Evolutionary conservation across 495 filamentous ascomycete species (phyloP).

Genomic region (Amphirosellinia nigrospora): DNA sequence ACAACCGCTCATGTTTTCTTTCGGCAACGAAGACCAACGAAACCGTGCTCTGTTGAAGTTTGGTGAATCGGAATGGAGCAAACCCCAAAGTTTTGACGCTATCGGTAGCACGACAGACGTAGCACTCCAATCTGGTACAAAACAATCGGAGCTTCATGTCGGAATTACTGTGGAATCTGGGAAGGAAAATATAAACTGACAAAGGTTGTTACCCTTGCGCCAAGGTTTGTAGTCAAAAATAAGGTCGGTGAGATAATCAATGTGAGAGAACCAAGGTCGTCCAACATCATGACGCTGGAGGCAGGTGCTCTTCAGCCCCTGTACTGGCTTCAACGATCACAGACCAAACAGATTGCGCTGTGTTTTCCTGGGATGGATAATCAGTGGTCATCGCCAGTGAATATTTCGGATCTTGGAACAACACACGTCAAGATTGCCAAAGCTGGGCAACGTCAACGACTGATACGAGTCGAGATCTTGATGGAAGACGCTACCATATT

Average conservation of each 20-base stretch:
- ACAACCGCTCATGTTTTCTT: constrained; percentile 95
- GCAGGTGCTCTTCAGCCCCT: constrained; percentile 79
- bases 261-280: constrained; percentile 86
- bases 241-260: constrained; percentile 85
- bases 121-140: constrained; percentile 72
- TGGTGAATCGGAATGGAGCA: constrained; percentile 91
- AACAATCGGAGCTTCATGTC: constrained; percentile 82
- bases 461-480: constrained; percentile 86
- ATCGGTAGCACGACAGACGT: constrained; percentile 91
- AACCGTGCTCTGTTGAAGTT: constrained; percentile 88
- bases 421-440: constrained; percentile 93
- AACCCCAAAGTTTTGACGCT: constrained; percentile 97
- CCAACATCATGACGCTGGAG: constrained; percentile 76
- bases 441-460: constrained; percentile 82
- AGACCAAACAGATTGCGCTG: constrained; percentile 85
- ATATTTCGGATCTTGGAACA: constrained; percentile 90
- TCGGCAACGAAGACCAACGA: constrained; percentile 79
- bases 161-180: constrained; percentile 88
- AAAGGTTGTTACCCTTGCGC: constrained; percentile 91
- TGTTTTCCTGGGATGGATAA: constrained; percentile 96
- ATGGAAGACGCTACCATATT: constrained; percentile 93
- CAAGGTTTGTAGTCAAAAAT: constrained; percentile 93
- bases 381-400: constrained; percentile 97
- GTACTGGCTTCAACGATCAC: constrained; percentile 79
- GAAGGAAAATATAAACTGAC: constrained; percentile 97